Evolutionary conservation across 306 rosid species (phyloP).

Genomic region (Herpetospermum pedunculosum): DNA sequence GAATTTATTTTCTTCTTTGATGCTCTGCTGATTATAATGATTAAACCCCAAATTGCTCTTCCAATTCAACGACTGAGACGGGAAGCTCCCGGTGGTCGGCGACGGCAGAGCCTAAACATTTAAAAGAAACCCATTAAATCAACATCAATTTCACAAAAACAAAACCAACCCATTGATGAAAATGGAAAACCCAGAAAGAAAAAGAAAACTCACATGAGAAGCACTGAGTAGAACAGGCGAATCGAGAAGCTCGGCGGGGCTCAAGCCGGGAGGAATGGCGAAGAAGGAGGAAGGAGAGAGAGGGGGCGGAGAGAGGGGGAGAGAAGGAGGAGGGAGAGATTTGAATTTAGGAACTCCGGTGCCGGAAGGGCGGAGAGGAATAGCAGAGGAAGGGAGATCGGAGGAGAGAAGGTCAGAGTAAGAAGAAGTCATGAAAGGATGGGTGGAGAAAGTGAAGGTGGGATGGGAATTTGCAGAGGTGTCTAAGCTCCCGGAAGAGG

Average conservation of each 20-base stretch:
- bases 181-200: not conserved
- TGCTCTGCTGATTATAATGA: conserved; percentile 28
- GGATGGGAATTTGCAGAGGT: conserved; percentile 47
- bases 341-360: conserved; percentile 73
- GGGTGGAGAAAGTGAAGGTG: conserved; percentile 41
- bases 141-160: not conserved
- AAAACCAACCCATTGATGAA: not conserved
- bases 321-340: conserved; percentile 70
- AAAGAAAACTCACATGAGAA: conserved; percentile 41
- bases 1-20: conserved; percentile 45
- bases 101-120: conserved; percentile 53
- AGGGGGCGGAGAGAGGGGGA: conserved; percentile 67
- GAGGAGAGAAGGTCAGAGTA: conserved; percentile 61
- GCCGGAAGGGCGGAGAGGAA: conserved; percentile 19
- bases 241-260: conserved; percentile 81
- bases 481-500: conserved; percentile 54
- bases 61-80: conserved; percentile 49
- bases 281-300: conserved; percentile 67
- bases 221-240: conserved; percentile 72
- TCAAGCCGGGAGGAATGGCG: conserved; percentile 57
- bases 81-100: conserved; percentile 71
- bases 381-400: conserved; percentile 6
- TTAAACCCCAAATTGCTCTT: conserved; percentile 29
- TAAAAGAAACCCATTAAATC: not conserved
- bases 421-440: conserved; percentile 65